Percentiles rank a stretch among this genome's conserved stretches.
Evolutionary conservation across 1,139 yeast species (phyloP).

Genomic region (Spencermartinsiella ligniputridi): DNA sequence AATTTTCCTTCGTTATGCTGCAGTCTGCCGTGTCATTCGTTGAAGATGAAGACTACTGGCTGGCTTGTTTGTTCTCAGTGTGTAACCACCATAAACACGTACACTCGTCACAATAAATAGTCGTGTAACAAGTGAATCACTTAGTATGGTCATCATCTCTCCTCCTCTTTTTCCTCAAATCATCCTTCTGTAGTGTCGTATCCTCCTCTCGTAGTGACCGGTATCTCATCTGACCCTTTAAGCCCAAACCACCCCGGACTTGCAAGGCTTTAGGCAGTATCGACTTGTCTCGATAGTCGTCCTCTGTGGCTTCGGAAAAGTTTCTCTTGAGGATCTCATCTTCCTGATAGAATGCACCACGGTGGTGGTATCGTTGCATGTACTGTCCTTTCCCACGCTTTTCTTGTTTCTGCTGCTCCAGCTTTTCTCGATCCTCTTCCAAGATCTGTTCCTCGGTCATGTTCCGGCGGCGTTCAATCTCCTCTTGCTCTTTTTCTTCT

Average conservation of each 20-base stretch:
- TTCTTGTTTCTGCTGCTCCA: conserved; percentile 15
- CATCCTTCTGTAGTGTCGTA: conserved; percentile 17
- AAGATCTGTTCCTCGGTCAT: conserved; percentile 31
- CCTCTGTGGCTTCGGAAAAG: conserved; percentile 27
- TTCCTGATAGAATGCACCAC: conserved; percentile 37
- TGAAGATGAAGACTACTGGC: too few relatives aligned
- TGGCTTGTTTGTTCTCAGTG: too few relatives aligned
- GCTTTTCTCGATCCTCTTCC: conserved; percentile 29
- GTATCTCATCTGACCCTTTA: conserved; percentile 27
- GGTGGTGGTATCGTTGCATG: conserved; percentile 32
- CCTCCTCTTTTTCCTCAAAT: neutral
- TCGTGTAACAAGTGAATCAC: too few relatives aligned
- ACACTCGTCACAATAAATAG: too few relatives aligned
- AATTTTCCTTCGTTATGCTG: too few relatives aligned
- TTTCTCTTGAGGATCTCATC: conserved; percentile 33
- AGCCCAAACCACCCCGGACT: conserved; percentile 27
- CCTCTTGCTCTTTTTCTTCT: conserved; percentile 41
- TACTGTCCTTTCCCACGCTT: conserved; percentile 14
- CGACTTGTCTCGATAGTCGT: conserved; percentile 29
- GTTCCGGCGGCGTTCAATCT: conserved; percentile 32
- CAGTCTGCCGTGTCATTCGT: too few relatives aligned
- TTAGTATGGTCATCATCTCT: too few relatives aligned
- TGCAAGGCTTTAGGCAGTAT: conserved; percentile 31
- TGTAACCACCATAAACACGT: neutral
- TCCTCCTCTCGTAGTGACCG: conserved; percentile 28